Evolutionary conservation across 257 asterid species (phyloP), one percentile per base, ranked within the genome.

Genomic region (Echium plantagineum): DNA sequence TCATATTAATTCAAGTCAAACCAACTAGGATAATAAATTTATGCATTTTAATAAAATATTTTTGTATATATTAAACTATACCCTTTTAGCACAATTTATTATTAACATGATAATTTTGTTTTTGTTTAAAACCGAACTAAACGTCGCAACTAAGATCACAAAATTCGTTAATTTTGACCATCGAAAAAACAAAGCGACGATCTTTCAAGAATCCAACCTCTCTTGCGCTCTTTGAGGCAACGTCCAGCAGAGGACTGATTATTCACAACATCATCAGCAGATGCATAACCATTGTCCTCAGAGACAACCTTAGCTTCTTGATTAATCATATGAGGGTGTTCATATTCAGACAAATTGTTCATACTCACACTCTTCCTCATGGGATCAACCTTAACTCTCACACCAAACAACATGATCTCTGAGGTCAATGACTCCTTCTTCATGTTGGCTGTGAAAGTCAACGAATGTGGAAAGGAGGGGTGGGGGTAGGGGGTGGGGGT

Each of bases 311-410:
- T 30, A 72, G 16, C 53, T 68, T 1, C 61, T 73, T 77, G 78
- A 7, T 46, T 28, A 6, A 2, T 28, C 32, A 28, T 52, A 67
- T 20, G 52, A 5, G 72, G 67, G 13, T 77, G 86, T 65, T 74
- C 83, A 58, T 90, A 90, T 60, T 85, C 80, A 0, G 94, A 80
- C 2, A 90, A 84, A 66, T 90, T 80, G 46, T 75, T 87, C 94
- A 87, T 78, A 77, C 97, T 90, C 22, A 83, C 96, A 21, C 90
- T 79, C 78, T 90, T 90, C 75, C 97, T 83, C 87, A 90, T 74
- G 1, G 90, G 94, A 67, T 90, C 97, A 60, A 84, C 90, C 47
- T 70, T 77, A 7, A 90, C 80, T 78, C 96, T 75, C 24, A 90
- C 96, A 0, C 97, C 97, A 58, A 90, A 87, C 82, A 90, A 22